Conservation (phyloP, 495 filamentous ascomycete species). For the Pseudomonodictys pantanalensis region DNA sequence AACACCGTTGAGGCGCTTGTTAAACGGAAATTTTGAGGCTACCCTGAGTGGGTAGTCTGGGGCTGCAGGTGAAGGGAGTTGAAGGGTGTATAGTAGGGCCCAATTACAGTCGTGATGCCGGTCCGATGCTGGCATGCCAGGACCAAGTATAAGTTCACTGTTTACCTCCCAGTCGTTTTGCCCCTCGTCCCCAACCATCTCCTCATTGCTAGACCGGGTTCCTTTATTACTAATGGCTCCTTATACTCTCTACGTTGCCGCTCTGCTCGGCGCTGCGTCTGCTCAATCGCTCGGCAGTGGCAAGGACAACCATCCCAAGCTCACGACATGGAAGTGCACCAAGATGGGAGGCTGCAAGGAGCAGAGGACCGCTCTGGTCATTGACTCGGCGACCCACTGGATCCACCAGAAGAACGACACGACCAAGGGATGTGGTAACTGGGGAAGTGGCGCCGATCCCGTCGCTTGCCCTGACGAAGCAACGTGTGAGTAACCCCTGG, state of each 20-base stretch:
- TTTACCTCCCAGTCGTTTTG: background rate
- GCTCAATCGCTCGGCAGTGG: slow-evolving; percentile 35
- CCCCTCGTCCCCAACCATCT: background rate
- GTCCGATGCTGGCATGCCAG: background rate
- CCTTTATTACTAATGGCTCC: slow-evolving; percentile 12
- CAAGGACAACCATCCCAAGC: slow-evolving; percentile 35
- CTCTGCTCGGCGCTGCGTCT: slow-evolving; percentile 20
- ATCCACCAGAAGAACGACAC: slow-evolving; percentile 33
- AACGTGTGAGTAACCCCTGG: slow-evolving; percentile 29
- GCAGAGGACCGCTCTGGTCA: slow-evolving; percentile 35
- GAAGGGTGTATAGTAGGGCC: slow-evolving; percentile 12
- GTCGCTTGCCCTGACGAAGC: slow-evolving; percentile 29
- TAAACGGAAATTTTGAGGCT: background rate
- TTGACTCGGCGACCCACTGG: slow-evolving; percentile 36
- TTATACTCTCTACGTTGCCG: slow-evolving; percentile 5
- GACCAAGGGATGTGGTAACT: slow-evolving; percentile 27
- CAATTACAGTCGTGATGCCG: slow-evolving; percentile 16
- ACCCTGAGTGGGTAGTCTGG: background rate
- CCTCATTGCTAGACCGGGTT: background rate
- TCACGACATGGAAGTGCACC: slow-evolving; percentile 38
- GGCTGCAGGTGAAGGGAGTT: slow-evolving; percentile 11
- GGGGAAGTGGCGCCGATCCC: slow-evolving; percentile 24
- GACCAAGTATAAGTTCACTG: slow-evolving; percentile 15
- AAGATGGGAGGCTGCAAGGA: slow-evolving; percentile 35
- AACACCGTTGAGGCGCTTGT: slow-evolving; percentile 1